Evolutionary conservation across 2,329 filamentous ascomycete genomes (phyloP), one percentile per base, ranked within the genome.

Genomic region (Cladophialophora bantiana): DNA sequence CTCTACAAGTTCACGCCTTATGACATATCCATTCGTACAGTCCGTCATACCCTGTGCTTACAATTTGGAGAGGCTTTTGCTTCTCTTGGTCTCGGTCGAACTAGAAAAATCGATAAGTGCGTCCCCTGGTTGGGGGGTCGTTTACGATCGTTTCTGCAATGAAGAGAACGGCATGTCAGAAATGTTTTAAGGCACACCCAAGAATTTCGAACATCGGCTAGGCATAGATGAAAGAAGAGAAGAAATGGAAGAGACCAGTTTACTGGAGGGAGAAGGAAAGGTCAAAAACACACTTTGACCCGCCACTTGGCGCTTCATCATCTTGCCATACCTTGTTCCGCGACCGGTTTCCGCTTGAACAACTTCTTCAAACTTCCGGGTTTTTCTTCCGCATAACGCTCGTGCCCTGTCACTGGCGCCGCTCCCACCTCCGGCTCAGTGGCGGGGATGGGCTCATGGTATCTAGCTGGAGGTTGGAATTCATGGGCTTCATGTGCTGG

Each of bases 331-430:
- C 65, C 65, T 66, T 62, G 65, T 58, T 65, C 64, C 6, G 61
- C 59, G 60, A 71, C 69, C 42, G 69, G 69, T 60, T 71, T 71
- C 38, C 69, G 54, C 63, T 71, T 71, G 65, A 71, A 71, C 9
- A 71, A 55, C 56, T 70, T 70, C 12, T 60, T 42, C 18, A 70
- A 13, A 6, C 58, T 58, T n/a, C 56, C 59, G 2, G 62, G 42
- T 38, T 66, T 65, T 15, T 64, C 60, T 32, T 45, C 58, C 13
- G 13, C 12, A 31, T 55, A 31, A 45, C 62, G 9, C 26, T 42
- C 10, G 54, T 45, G 18, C 13, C 65, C 48, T 38, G 38, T 15
- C 20, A 42, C 35, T 54, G 62, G 20, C 15, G 40, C 34, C 4
- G 59, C 31, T 4, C 36, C 50, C n/a, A 40, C 57, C 31, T 45